Conservation (phyloP, 2,329 filamentous ascomycete genomes). For the Pseudopithomyces chartarum region DNA sequence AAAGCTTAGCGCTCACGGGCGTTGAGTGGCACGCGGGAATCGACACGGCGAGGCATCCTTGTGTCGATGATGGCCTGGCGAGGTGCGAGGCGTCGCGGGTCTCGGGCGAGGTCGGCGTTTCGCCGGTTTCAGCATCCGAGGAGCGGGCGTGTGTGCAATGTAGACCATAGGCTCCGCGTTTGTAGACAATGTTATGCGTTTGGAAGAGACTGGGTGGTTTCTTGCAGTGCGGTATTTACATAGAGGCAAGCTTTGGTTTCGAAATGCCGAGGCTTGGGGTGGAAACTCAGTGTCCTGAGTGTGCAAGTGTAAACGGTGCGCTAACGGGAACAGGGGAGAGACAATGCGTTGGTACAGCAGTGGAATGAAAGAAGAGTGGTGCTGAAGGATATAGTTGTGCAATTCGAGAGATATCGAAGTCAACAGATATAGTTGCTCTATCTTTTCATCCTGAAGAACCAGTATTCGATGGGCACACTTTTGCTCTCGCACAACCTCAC, state of each 20-base stretch:
- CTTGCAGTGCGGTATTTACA: not conserved
- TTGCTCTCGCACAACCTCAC: not conserved
- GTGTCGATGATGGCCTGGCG: conserved; percentile 2
- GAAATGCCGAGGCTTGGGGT: conserved; percentile 6
- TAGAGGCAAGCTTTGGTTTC: not conserved
- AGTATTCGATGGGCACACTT: too few species aligned
- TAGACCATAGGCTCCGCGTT: not conserved
- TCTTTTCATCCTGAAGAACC: not conserved
- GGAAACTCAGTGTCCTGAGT: not conserved
- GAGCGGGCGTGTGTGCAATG: not conserved
- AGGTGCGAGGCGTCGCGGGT: not conserved
- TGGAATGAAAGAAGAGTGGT: not conserved
- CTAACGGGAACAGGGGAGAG: not conserved
- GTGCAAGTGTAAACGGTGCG: not conserved
- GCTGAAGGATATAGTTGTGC: not conserved
- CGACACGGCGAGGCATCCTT: not conserved
- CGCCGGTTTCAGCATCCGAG: conserved; percentile 14
- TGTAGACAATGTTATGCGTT: not conserved
- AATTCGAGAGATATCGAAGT: not conserved
- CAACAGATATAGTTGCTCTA: too few species aligned
- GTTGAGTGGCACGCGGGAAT: not conserved
- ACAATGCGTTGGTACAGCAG: not conserved
- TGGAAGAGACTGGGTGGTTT: not conserved
- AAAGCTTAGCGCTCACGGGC: not conserved
- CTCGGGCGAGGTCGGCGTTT: conserved; percentile 9